Percentiles rank a stretch among this genome's conserved stretches.
phyloP scores from a whole-genome alignment of 306 rosid genomes.

The Sicyos edulis region DNA sequence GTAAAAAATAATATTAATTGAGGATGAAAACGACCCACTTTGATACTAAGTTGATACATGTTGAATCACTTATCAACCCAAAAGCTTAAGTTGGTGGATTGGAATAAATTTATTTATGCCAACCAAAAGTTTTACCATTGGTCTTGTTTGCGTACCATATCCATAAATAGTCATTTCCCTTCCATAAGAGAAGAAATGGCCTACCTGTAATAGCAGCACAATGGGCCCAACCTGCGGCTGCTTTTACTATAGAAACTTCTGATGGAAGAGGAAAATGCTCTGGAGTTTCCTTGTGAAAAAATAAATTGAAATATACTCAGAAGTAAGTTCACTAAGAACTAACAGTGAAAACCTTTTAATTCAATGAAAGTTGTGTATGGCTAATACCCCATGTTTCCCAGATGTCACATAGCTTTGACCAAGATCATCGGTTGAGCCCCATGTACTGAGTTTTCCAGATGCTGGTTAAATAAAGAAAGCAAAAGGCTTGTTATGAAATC shows the following conservation, averaged over 20 bases:
- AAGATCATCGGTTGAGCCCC: conserved; percentile 96
- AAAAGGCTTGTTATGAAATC: too few relatives aligned
- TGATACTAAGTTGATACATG: too few relatives aligned
- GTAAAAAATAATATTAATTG: too few relatives aligned
- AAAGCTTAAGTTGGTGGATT: too few relatives aligned
- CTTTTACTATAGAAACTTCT: conserved; percentile 55
- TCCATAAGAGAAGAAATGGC: conserved; percentile 23
- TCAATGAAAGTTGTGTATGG: conserved; percentile 1
- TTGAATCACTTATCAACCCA: too few relatives aligned
- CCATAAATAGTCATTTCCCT: not conserved
- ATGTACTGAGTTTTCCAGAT: conserved; percentile 79
- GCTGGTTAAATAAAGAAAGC: conserved; percentile 36
- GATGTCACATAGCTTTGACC: conserved; percentile 98
- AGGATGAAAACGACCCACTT: too few relatives aligned
- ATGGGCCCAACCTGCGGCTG: conserved; percentile 97
- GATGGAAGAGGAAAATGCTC: conserved; percentile 87
- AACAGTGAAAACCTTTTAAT: not conserved
- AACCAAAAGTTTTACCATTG: too few relatives aligned
- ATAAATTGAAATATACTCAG: conserved; percentile 27
- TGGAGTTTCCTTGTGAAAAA: conserved; percentile 65
- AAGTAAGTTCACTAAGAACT: conserved; percentile 20
- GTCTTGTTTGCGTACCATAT: not conserved
- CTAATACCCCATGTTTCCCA: conserved; percentile 90
- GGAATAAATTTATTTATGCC: too few relatives aligned
- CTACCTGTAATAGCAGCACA: conserved; percentile 80